These are phyloP conservation scores for Fagopyrum esculentum DNA, from an alignment of 148 eudicot species.

Conservation along the genomic window DNA sequence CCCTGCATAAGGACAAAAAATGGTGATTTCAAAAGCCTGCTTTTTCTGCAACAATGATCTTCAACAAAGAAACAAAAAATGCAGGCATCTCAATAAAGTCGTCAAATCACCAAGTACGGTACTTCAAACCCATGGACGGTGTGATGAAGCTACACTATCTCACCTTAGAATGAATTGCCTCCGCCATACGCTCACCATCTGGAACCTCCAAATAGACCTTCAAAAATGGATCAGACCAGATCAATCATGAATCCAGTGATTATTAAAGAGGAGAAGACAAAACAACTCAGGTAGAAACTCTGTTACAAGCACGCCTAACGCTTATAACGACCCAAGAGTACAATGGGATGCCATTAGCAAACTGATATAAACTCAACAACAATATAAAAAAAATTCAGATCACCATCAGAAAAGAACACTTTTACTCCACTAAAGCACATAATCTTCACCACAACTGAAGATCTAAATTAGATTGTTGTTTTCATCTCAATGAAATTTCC, in stretches of 20 bases:
- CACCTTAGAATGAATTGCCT: slow-evolving; percentile 74
- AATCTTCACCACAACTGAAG: background rate
- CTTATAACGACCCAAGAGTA: background rate
- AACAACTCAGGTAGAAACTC: background rate
- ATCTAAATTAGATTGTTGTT: background rate
- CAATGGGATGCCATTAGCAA: background rate
- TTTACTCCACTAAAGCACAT: background rate
- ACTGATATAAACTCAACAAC: background rate
- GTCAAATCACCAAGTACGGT: slow-evolving; percentile 5
- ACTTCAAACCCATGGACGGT: background rate
- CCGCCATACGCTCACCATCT: slow-evolving; percentile 65
- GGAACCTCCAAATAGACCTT: slow-evolving; percentile 93
- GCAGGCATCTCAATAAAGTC: background rate
- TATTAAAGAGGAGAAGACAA: background rate
- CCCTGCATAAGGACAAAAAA: slow-evolving; percentile 44
- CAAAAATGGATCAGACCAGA: slow-evolving; percentile 17
- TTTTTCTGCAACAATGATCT: background rate
- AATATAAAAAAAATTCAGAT: background rate
- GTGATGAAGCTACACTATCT: slow-evolving; percentile 7
- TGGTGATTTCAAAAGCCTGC: background rate
- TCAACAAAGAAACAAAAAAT: background rate
- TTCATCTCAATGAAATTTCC: background rate
- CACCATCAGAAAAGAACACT: background rate
- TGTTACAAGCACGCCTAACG: background rate
- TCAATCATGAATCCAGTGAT: background rate